Evolutionary conservation across 2,329 filamentous ascomycete species (phyloP).

Genomic region (Biscogniauxia sp.): DNA sequence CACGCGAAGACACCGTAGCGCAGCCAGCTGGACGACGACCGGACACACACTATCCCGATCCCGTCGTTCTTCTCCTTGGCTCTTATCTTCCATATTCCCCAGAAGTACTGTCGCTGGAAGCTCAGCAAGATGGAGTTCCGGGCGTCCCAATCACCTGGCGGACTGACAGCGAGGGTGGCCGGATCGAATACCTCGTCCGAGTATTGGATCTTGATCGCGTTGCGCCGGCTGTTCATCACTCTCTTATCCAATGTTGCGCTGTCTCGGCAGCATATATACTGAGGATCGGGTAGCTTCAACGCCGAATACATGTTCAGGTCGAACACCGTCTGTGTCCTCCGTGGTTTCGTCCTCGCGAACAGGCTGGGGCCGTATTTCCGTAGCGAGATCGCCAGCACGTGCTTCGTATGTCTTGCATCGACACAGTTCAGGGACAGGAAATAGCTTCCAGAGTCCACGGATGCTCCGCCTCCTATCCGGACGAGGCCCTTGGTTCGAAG

Average conservation of each 20-base stretch:
- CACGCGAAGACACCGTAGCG: constrained; percentile 23
- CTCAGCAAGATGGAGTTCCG: constrained; percentile 26
- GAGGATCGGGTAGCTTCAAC: constrained; percentile 16
- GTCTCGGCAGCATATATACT: constrained; percentile 24
- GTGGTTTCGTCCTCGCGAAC: constrained; percentile 22
- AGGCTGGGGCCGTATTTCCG: constrained; percentile 24
- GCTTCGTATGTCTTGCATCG: constrained; percentile 21
- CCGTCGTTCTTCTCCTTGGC: constrained; percentile 15
- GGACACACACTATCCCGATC: constrained; percentile 22
- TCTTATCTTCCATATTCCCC: constrained; percentile 24
- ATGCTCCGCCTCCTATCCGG: constrained; percentile 17
- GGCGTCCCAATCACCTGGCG: constrained; percentile 24
- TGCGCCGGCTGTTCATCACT: constrained; percentile 18
- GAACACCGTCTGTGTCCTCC: constrained; percentile 18
- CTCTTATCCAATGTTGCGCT: constrained; percentile 14
- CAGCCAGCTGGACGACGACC: constrained; percentile 19
- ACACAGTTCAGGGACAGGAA: constrained; percentile 25
- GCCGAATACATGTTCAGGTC: constrained; percentile 24
- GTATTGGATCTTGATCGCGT: constrained; percentile 22
- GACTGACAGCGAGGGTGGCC: constrained; percentile 15
- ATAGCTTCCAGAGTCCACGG: constrained; percentile 18
- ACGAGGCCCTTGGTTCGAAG: constrained; percentile 23
- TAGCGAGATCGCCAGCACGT: constrained; percentile 21
- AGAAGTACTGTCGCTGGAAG: constrained; percentile 23
- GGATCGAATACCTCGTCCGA: constrained; percentile 20